Conservation (phyloP, 2,329 filamentous ascomycete genomes). For the Paraphaeosphaeria minitans region DNA sequence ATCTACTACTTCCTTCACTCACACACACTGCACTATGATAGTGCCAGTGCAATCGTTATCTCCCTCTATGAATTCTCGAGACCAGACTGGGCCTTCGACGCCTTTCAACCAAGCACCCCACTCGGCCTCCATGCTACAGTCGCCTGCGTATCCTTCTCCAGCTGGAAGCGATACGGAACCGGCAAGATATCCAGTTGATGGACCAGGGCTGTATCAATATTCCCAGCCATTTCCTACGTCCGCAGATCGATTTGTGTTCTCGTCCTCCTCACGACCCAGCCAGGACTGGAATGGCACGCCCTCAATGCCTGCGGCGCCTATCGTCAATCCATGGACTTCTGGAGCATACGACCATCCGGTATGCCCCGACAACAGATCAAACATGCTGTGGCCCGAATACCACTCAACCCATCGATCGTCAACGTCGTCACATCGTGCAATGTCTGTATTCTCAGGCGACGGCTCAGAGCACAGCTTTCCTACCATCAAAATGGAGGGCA, state of each 20-base stretch:
- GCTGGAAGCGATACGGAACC: slow-evolving; percentile 35
- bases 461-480: slow-evolving; percentile 35
- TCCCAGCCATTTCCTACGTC: slow-evolving; percentile 25
- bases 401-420: slow-evolving; percentile 43
- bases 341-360: slow-evolving; percentile 42
- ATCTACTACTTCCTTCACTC: slow-evolving; percentile 12
- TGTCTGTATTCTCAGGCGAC: slow-evolving; percentile 43
- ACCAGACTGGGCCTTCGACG: slow-evolving; percentile 41
- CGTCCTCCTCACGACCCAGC: slow-evolving; percentile 44
- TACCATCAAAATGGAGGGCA: slow-evolving; percentile 34
- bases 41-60: slow-evolving; percentile 6
- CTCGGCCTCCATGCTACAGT: slow-evolving; percentile 32
- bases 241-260: slow-evolving; percentile 26
- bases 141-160: slow-evolving; percentile 44
- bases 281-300: slow-evolving; percentile 40
- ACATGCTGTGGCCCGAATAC: slow-evolving; percentile 36
- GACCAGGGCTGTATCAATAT: slow-evolving; percentile 43
- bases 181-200: slow-evolving; percentile 34
- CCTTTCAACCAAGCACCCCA: slow-evolving; percentile 41
- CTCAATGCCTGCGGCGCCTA: slow-evolving; percentile 35
- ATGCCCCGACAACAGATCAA: slow-evolving; percentile 37
- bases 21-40: slow-evolving; percentile 3
- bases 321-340: slow-evolving; percentile 39
- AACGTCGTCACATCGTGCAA: slow-evolving; percentile 37
- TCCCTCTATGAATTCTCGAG: slow-evolving; percentile 34